Base-by-base conservation (phyloP, 1,284 basidiomycete species). In the Apiotrichum domesticum region DNA sequence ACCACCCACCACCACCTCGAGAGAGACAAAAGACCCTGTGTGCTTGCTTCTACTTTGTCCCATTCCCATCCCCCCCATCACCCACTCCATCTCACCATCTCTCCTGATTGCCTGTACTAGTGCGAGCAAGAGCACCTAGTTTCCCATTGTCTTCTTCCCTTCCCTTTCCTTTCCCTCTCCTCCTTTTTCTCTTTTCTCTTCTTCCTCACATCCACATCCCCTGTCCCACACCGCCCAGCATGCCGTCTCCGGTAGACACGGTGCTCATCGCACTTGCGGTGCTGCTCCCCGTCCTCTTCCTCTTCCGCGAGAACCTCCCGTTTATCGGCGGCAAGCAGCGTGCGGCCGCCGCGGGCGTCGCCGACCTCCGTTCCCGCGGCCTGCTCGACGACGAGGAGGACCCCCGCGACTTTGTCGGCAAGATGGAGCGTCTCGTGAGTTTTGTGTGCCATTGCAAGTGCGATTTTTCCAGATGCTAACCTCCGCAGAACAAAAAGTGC, bases 401-500 rank as follows among this genome's bases (percentile, higher is more conserved):
- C 68, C 88, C 90, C 9, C 81, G 90, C 48, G 90, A 96, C 76
- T 95, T 94, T 72, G 82, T 95, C 46, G 83, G 83, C 21, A 91
- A 91, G 79, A 92, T 95, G 90, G 86, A 90, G 75, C 84, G 85
- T 58, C 85, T 84, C 44, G 92, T 95, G 76, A 77, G 90, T 83
- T 21, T 21, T 21, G 21, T 21, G 21, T 21, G 21, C 21, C 21
- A 21, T 21, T 21, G 21, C 21, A 21, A 21, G 21, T 21, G 21
- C 21, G 21, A 21, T 21, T 21, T 21, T 21, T 21, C 21, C 21
- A 21, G 21, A 21, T 6, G 46, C 55, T 53, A 41, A 48, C 52
- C 9, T 21, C 21, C 9, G 29, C 70, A 94, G 90, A 92, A 90
- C 83, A 97, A 96, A 78, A 90, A 91, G 62, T 81, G 93, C 34